Evolutionary conservation across 768 basidiomycete genomes (phyloP).

Genomic region (Pleurotus pulmonarius): DNA sequence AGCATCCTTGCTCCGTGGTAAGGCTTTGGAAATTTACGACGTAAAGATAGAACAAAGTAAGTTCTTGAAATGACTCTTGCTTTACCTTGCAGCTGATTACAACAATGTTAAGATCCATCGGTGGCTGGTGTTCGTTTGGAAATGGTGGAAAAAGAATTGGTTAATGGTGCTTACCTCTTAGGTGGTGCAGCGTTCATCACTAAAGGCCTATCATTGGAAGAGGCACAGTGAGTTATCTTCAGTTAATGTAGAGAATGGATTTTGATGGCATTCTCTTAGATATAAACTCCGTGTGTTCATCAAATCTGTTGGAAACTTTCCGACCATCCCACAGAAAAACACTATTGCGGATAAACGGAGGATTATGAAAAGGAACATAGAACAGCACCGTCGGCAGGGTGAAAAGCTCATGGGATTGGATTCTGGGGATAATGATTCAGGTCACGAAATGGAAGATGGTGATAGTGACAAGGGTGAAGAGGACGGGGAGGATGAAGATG

Average conservation of each 20-base stretch:
- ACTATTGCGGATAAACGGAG: background rate
- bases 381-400: background rate
- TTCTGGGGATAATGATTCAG: background rate
- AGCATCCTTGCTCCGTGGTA: background rate
- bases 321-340: background rate
- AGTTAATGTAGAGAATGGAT: background rate
- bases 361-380: background rate
- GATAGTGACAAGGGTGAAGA: background rate
- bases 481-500: slow-evolving; percentile 1
- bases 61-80: background rate
- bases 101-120: background rate
- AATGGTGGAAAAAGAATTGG: background rate
- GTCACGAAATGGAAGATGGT: background rate
- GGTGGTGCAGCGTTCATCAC: background rate
- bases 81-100: background rate
- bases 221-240: slow-evolving; percentile 5
- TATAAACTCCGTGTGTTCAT: background rate
- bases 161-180: background rate
- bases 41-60: background rate
- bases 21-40: slow-evolving; percentile 1
- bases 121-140: background rate
- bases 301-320: background rate
- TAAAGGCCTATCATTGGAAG: background rate
- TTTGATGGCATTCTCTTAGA: too few species aligned
- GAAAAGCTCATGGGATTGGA: background rate